Evolutionary conservation across 306 rosid genomes (phyloP).

Genomic region (Glycyrrhiza uralensis): DNA sequence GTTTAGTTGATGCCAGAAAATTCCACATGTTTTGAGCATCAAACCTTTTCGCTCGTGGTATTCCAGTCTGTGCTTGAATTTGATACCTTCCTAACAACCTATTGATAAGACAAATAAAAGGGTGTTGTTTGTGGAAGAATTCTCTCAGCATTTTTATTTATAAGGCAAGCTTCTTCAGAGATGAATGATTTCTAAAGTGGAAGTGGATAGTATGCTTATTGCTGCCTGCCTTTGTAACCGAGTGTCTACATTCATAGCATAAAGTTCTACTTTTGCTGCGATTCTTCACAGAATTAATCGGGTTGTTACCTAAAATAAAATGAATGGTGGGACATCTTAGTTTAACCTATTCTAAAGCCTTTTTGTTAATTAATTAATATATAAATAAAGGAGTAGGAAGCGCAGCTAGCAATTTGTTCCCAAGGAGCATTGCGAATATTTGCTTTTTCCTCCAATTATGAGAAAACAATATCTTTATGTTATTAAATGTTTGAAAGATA

Average conservation of each 20-base stretch:
- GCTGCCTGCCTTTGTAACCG: not conserved
- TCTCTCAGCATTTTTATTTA: not conserved
- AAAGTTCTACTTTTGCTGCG: not conserved
- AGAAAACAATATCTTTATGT: not conserved
- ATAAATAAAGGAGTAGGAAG: not conserved
- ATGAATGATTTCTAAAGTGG: not conserved
- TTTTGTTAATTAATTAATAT: not conserved
- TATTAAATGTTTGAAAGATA: not conserved
- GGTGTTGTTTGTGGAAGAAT: not conserved
- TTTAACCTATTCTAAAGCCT: not conserved
- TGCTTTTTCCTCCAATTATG: not conserved
- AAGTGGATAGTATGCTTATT: not conserved
- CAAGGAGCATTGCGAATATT: not conserved
- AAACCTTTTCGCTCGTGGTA: not conserved
- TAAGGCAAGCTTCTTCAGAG: not conserved
- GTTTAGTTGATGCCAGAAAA: not conserved
- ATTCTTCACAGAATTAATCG: not conserved
- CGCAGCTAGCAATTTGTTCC: slow-evolving; percentile 2
- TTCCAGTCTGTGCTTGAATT: not conserved
- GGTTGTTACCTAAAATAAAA: not conserved
- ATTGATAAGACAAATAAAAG: not conserved
- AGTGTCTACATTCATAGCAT: not conserved
- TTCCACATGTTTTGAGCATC: not conserved
- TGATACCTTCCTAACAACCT: not conserved
- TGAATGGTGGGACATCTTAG: not conserved